Conservation (phyloP, 1,284 basidiomycete species). For the Cronartium ribicola region DNA sequence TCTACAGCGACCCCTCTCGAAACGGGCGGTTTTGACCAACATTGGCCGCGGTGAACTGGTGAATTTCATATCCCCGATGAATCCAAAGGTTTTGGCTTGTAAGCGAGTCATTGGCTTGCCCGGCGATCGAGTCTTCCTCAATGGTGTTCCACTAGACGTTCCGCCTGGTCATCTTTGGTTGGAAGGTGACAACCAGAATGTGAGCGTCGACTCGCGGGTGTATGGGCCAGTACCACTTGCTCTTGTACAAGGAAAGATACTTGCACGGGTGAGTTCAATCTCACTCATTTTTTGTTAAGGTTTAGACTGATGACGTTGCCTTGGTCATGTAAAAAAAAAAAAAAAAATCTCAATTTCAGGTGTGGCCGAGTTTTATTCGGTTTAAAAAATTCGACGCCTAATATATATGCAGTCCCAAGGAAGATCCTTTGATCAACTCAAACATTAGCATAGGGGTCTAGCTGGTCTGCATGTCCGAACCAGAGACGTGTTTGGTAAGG, state of each 20-base stretch:
- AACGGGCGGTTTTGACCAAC: slow-evolving; percentile 8
- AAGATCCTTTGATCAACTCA: too few species aligned
- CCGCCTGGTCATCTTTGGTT: slow-evolving; percentile 40
- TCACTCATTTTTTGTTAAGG: too few species aligned
- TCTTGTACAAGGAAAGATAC: slow-evolving; percentile 30
- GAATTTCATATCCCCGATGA: slow-evolving; percentile 35
- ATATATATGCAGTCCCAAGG: too few species aligned
- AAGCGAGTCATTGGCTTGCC: slow-evolving; percentile 33
- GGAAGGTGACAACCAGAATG: slow-evolving; percentile 35
- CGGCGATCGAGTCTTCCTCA: slow-evolving; percentile 32
- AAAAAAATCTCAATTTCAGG: background rate
- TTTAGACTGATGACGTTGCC: too few species aligned
- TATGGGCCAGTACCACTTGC: slow-evolving; percentile 36
- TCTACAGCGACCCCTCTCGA: slow-evolving; percentile 21
- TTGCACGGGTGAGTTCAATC: slow-evolving; percentile 24
- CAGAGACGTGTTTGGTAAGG: too few species aligned
- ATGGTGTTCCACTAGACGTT: slow-evolving; percentile 8
- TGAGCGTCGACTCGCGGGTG: slow-evolving; percentile 37
- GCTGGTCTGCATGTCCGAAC: too few species aligned
- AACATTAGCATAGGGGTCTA: too few species aligned
- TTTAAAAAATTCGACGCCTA: background rate
- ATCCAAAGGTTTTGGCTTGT: slow-evolving; percentile 37
- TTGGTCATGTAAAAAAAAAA: too few species aligned
- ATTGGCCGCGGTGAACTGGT: slow-evolving; percentile 29
- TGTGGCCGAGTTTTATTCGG: slow-evolving; percentile 4